These are phyloP conservation scores for Kandelia obovata DNA, from an alignment of 345 rosid species.

Conservation along the genomic window DNA sequence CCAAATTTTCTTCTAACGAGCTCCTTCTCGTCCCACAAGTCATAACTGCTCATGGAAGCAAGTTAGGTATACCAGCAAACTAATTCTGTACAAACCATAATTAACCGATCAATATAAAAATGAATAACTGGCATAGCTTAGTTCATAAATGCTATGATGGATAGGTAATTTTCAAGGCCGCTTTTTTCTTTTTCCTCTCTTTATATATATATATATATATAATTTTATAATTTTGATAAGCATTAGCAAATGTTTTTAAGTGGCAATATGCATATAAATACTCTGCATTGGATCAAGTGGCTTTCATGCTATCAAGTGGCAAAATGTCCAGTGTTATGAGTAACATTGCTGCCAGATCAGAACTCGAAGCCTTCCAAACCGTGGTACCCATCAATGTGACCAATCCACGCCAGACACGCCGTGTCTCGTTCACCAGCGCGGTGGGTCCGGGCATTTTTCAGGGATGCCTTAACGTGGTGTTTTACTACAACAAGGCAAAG, in stretches of 20 bases:
- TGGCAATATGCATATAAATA: no score
- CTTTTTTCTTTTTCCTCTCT: no score
- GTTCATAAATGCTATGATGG: no score
- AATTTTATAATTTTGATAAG: no score
- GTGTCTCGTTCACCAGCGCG: constrained; percentile 29
- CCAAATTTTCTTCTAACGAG: neutral
- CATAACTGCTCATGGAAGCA: neutral
- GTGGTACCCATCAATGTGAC: constrained; percentile 46
- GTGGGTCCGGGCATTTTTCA: constrained; percentile 39
- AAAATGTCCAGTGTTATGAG: neutral
- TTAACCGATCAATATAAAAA: neutral
- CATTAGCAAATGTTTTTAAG: no score
- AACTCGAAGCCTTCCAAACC: constrained; percentile 48
- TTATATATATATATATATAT: no score
- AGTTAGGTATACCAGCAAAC: constrained; percentile 26
- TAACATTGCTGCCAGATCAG: constrained; percentile 10
- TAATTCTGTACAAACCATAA: constrained; percentile 1
- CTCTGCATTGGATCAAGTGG: neutral
- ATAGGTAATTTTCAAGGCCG: neutral
- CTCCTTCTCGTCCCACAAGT: neutral
- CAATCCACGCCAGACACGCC: constrained; percentile 43
- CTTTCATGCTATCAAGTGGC: constrained; percentile 12
- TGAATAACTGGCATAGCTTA: neutral
- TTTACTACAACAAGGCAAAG: constrained; percentile 37
- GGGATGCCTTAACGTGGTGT: constrained; percentile 45